Conservation (phyloP, 768 basidiomycete genomes). For the Tephrocybe sp. region DNA sequence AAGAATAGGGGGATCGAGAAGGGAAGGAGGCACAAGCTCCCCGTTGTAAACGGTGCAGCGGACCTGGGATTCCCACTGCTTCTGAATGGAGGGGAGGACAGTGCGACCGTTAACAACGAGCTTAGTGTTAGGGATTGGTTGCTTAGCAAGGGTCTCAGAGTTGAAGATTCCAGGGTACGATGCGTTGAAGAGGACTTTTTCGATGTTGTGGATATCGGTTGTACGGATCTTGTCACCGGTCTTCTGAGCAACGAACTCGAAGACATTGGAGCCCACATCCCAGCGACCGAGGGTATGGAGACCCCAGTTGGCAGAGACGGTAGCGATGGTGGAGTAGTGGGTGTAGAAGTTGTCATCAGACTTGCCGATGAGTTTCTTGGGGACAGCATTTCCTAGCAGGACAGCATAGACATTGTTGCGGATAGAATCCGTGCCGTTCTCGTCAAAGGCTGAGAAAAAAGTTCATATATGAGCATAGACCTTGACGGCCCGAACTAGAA, state of each 20-base stretch:
- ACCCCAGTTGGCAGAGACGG: conserved; percentile 59
- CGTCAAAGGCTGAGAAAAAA: conserved; percentile 44
- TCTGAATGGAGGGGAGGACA: conserved; percentile 21
- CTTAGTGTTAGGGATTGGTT: conserved; percentile 23
- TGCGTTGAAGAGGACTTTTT: conserved; percentile 17
- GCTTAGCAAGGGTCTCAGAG: conserved; percentile 4
- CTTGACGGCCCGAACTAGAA: neutral
- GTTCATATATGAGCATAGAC: neutral
- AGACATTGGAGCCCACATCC: conserved; percentile 44
- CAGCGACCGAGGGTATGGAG: conserved; percentile 56
- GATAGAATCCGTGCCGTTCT: conserved; percentile 36
- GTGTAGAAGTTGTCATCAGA: conserved; percentile 55
- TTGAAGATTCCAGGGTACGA: conserved; percentile 29
- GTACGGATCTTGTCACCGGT: conserved; percentile 38
- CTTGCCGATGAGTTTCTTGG: conserved; percentile 36
- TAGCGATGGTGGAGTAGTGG: conserved; percentile 56
- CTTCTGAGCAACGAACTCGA: conserved; percentile 42
- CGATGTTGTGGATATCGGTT: conserved; percentile 2
- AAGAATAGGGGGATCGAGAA: conserved; percentile 3
- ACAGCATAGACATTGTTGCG: conserved; percentile 48
- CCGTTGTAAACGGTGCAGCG: conserved; percentile 22
- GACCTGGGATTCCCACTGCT: conserved; percentile 23
- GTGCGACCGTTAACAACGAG: conserved; percentile 23
- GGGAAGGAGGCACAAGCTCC: conserved; percentile 13
- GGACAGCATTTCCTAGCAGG: conserved; percentile 42